Evolutionary conservation across 192 early-diverging fungal genomes (phyloP).

Genomic region (Coemansia sp.): DNA sequence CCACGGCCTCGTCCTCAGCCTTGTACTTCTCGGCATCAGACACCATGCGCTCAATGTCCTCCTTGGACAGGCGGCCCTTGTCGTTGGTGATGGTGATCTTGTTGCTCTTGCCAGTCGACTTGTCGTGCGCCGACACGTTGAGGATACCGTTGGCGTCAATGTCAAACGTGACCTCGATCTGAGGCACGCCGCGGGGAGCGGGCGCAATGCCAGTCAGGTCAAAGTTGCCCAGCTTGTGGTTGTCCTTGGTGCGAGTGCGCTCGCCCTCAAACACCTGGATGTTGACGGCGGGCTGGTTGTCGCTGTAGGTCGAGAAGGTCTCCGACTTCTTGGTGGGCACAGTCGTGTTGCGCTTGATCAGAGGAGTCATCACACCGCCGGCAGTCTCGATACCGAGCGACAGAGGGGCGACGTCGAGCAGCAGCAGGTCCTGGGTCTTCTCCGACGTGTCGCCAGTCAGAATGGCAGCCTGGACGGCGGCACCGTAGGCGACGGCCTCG

Average conservation of each 20-base stretch:
- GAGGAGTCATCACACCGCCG: slow-evolving; percentile 97
- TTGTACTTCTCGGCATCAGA: slow-evolving; percentile 93
- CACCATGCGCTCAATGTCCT: slow-evolving; percentile 99
- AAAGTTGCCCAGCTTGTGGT: slow-evolving; percentile 99
- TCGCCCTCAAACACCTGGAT: slow-evolving; percentile 99
- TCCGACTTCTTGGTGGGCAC: slow-evolving; percentile 98
- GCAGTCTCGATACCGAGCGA: slow-evolving; percentile 98
- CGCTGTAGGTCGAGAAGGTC: slow-evolving; percentile 96
- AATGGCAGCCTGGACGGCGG: slow-evolving; percentile 97
- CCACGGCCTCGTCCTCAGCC: slow-evolving; percentile 95
- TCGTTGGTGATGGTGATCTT: slow-evolving; percentile 99
- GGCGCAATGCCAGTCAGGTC: slow-evolving; percentile 97
- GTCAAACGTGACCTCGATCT: slow-evolving; percentile 97
- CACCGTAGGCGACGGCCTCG: slow-evolving; percentile 99
- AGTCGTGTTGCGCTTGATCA: slow-evolving; percentile 98
- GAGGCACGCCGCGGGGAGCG: slow-evolving; percentile 95
- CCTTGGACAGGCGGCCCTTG: slow-evolving; percentile 97
- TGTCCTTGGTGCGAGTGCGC: slow-evolving; percentile 96
- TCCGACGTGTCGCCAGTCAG: slow-evolving; percentile 95
- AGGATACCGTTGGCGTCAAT: slow-evolving; percentile 98
- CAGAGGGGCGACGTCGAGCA: slow-evolving; percentile 96
- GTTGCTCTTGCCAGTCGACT: slow-evolving; percentile 92
- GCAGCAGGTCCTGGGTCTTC: slow-evolving; percentile 93
- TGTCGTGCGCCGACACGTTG: slow-evolving; percentile 93
- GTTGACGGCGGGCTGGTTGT: slow-evolving; percentile 98